Evolutionary conservation across 768 basidiomycete species (phyloP), one percentile per base, ranked within the genome.

Genomic region (Boletus subcaerulescens): DNA sequence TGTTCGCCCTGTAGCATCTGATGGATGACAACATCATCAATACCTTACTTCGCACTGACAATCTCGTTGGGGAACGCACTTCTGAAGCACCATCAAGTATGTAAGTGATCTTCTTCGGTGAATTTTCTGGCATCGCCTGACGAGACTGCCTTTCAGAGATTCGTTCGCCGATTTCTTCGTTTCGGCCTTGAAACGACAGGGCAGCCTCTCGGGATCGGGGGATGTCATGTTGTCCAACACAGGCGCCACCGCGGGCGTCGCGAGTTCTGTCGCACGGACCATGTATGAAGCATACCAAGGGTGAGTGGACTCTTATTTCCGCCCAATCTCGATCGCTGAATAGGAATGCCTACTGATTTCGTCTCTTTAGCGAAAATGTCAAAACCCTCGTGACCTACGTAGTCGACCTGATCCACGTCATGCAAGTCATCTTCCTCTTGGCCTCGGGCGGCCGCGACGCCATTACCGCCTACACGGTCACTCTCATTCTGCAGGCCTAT

Each of bases 331-430:
- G 18, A 4, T 40, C n/a, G 14, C 33, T 38, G 12, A 56, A 40
- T 22, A 6, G 1, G 10, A 13, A 11, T 17, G 0, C n/a, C 3
- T 32, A 0, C 9, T 10, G 5, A 17, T n/a, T 20, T 38, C 22
- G 22, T 22, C 22, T 24, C 9, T 5, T 31, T 36, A 60, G 60
- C 9, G 48, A 50, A 38, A 48, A 50, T n/a, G 60, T 53, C n/a
- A 61, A 53, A n/a, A 18, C 53, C 17, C 36, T 61, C 32, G 58
- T 61, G 48, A 48, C 35, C n/a, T 61, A 53, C 41, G 53, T 57
- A 22, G 42, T 62, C 3, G 45, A 58, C 48, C 17, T 61, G 32
- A 48, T 58, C n/a, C 58, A 48, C 24, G 38, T 58, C 51, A 62
- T 61, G 60, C 60, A 62, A 20, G 38, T 22, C 15, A 7, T 58